These are phyloP conservation scores for Monilinia vaccinii-corymbosi DNA, from an alignment of 2,329 filamentous ascomycete species.

Conservation along the genomic window DNA sequence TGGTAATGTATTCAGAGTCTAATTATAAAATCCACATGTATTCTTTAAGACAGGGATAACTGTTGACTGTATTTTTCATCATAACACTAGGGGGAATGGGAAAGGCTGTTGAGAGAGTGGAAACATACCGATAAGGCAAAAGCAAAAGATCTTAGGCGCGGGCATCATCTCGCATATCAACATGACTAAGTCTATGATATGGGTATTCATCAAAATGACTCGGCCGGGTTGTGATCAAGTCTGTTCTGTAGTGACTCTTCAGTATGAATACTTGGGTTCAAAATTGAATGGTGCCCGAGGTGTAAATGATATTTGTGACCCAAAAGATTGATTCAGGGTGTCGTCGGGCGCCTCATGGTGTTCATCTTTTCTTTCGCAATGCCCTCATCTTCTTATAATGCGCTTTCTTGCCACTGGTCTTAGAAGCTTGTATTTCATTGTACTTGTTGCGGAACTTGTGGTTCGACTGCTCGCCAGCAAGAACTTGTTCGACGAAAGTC, in stretches of 20 bases:
- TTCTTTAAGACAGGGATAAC: slow-evolving; percentile 12
- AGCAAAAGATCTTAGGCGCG: background rate
- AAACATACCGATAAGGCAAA: slow-evolving; percentile 2
- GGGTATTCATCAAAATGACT: background rate
- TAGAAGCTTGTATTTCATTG: slow-evolving; percentile 69
- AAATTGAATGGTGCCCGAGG: background rate
- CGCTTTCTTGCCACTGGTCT: slow-evolving; percentile 79
- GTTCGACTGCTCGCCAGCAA: slow-evolving; percentile 56
- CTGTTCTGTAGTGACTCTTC: background rate
- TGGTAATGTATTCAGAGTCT: slow-evolving; percentile 10
- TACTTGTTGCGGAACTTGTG: slow-evolving; percentile 83
- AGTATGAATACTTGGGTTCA: background rate
- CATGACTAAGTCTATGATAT: background rate
- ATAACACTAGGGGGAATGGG: background rate
- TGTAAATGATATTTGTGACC: background rate
- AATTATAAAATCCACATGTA: slow-evolving; percentile 13
- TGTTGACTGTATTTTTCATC: slow-evolving; percentile 12
- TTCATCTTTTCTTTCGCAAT: slow-evolving; percentile 17
- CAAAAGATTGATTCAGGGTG: background rate
- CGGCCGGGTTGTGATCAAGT: background rate
- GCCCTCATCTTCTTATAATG: slow-evolving; percentile 75
- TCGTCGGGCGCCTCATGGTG: background rate
- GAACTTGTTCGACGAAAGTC: slow-evolving; percentile 77
- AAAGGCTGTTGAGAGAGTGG: background rate
- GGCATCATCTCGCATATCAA: background rate